Conservation (phyloP, 2,329 filamentous ascomycete genomes). For the Westerdykella aurantiaca region DNA sequence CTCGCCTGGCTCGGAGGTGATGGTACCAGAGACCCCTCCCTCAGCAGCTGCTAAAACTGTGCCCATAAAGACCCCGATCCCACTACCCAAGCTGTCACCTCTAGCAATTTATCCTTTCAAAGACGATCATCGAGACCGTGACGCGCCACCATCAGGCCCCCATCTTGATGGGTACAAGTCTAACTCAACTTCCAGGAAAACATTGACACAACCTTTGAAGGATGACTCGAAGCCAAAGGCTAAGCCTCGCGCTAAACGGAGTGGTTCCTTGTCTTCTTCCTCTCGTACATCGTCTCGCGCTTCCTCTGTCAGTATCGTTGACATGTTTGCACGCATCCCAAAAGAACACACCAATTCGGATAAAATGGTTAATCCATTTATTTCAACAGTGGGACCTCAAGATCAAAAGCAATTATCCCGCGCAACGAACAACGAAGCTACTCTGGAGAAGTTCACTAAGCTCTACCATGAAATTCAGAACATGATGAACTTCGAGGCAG, state of each 20-base stretch:
- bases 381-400: neutral
- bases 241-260: conserved; percentile 1
- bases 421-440: conserved; percentile 16
- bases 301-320: conserved; percentile 18
- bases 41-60: neutral
- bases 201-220: conserved; percentile 13
- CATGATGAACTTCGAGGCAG: conserved; percentile 25
- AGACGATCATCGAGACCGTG: neutral
- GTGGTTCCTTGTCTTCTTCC: conserved; percentile 1
- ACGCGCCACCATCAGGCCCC: neutral
- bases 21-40: neutral
- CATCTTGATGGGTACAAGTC: neutral
- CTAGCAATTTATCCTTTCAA: neutral
- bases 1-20: neutral
- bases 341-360: conserved; percentile 18
- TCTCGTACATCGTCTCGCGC: conserved; percentile 6
- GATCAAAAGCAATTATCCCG: conserved; percentile 2
- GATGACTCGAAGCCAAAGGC: conserved; percentile 12
- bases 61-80: neutral
- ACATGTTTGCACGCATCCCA: conserved; percentile 15
- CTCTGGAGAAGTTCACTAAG: conserved; percentile 12
- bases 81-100: neutral
- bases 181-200: conserved; percentile 1
- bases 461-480: conserved; percentile 10
- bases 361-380: conserved; percentile 12